Conservation (phyloP, 1,284 basidiomycete species). For the Uromyces viciae-fabae region DNA sequence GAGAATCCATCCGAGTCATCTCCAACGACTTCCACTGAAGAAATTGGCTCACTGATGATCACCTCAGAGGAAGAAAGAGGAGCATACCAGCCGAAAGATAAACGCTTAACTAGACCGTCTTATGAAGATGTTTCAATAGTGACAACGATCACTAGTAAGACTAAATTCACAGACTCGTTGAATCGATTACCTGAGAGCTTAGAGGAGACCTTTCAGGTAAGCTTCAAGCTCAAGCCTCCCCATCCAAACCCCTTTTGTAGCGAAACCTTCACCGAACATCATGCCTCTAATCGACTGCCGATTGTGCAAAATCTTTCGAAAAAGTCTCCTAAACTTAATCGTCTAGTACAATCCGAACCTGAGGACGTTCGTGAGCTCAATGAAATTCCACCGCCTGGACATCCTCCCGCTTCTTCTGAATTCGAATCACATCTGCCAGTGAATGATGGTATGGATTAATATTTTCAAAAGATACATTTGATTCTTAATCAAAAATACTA, state of each 20-base stretch:
- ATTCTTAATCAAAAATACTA: too few relatives aligned
- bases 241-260: neutral
- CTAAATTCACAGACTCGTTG: constrained; percentile 18
- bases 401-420: too few relatives aligned
- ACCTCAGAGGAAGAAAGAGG: too few relatives aligned
- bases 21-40: too few relatives aligned
- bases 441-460: constrained; percentile 9
- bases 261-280: constrained; percentile 15
- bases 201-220: constrained; percentile 19
- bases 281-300: constrained; percentile 27
- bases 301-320: neutral
- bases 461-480: too few relatives aligned
- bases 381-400: too few relatives aligned
- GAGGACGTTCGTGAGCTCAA: neutral
- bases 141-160: constrained; percentile 23
- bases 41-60: too few relatives aligned
- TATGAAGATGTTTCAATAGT: constrained; percentile 14
- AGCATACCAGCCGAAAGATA: too few relatives aligned
- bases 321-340: constrained; percentile 19
- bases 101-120: too few relatives aligned
- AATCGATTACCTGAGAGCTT: constrained; percentile 26
- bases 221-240: constrained; percentile 25
- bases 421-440: too few relatives aligned
- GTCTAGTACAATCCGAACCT: neutral
- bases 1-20: too few relatives aligned